Conservation (phyloP, 2,329 filamentous ascomycete species). For the Xylariaceae sp. region DNA sequence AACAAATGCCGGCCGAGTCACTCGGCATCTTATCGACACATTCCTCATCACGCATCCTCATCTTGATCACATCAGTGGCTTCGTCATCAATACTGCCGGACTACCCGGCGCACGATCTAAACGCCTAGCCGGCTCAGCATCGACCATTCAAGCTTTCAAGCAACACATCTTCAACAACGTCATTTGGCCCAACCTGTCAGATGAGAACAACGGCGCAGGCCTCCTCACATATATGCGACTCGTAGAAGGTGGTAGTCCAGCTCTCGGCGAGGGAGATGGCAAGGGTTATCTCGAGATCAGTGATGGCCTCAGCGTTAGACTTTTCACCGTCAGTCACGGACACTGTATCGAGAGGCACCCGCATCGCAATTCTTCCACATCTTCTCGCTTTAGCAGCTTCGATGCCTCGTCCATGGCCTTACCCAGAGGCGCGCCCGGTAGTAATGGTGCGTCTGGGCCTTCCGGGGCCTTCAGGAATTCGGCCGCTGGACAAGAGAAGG, state of each 20-base stretch:
- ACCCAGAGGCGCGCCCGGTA: constrained; percentile 21
- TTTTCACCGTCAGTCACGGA: constrained; percentile 84
- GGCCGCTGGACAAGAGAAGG: constrained; percentile 32
- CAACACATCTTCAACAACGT: constrained; percentile 95
- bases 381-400: constrained; percentile 46
- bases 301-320: constrained; percentile 83
- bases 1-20: constrained; percentile 78
- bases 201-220: constrained; percentile 92
- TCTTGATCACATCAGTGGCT: constrained; percentile 86
- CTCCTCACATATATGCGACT: constrained; percentile 87
- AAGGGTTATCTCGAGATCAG: constrained; percentile 85
- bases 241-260: constrained; percentile 81
- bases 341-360: constrained; percentile 73
- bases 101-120: constrained; percentile 79
- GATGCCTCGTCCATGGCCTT: constrained; percentile 35
- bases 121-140: constrained; percentile 77
- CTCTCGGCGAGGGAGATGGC: constrained; percentile 73
- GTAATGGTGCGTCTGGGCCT: constrained; percentile 24
- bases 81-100: constrained; percentile 89
- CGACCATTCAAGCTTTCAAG: constrained; percentile 89
- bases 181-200: constrained; percentile 95
- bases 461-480: constrained; percentile 27
- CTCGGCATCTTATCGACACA: constrained; percentile 74
- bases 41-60: constrained; percentile 97
- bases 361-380: constrained; percentile 59